These are phyloP conservation scores for Hypoxylon perforatum DNA, from an alignment of 495 filamentous ascomycete species.

Conservation along the genomic window DNA sequence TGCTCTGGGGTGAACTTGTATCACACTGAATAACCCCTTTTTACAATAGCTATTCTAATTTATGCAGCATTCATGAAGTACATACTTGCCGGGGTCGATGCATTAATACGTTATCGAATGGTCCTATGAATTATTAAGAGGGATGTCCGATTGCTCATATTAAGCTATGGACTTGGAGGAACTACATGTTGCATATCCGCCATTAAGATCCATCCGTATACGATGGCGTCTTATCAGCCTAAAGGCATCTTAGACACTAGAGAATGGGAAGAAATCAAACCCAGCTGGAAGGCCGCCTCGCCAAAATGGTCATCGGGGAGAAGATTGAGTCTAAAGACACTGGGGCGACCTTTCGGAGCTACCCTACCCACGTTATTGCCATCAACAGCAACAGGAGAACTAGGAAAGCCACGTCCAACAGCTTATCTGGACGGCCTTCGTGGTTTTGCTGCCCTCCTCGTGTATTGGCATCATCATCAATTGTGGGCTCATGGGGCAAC, in stretches of 20 bases:
- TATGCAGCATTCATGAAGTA: too few relatives aligned
- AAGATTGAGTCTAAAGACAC: background rate
- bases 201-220: background rate
- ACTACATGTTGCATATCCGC: background rate
- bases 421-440: constrained; percentile 61
- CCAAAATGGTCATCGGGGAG: background rate
- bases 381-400: background rate
- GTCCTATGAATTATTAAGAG: too few relatives aligned
- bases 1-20: too few relatives aligned
- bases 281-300: constrained; percentile 19
- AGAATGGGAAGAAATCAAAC: constrained; percentile 39
- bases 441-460: constrained; percentile 60
- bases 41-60: too few relatives aligned
- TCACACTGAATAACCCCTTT: too few relatives aligned
- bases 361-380: constrained; percentile 2
- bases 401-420: constrained; percentile 49
- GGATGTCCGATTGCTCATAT: too few relatives aligned
- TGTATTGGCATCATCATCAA: constrained; percentile 60
- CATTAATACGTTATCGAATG: too few relatives aligned
- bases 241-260: constrained; percentile 2
- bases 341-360: constrained; percentile 13
- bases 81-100: too few relatives aligned
- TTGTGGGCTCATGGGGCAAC: constrained; percentile 50
- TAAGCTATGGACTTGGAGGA: too few relatives aligned
- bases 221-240: constrained; percentile 5